These are phyloP conservation scores for Apiospora aurea DNA, from an alignment of 2,329 filamentous ascomycete species.

Conservation along the genomic window DNA sequence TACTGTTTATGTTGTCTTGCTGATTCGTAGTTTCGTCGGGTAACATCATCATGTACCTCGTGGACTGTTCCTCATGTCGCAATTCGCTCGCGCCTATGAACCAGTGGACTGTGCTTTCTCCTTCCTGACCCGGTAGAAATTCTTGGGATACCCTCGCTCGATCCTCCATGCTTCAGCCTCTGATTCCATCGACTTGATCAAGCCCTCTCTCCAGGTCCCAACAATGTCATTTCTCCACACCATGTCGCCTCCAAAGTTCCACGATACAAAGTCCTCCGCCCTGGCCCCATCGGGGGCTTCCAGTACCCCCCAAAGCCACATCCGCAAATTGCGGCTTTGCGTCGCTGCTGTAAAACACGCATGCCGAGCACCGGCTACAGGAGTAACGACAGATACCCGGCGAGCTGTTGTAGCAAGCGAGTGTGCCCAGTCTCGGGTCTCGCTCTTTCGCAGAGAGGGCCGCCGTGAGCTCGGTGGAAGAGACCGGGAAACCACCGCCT, in stretches of 20 bases:
- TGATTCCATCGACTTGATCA: conserved; percentile 41
- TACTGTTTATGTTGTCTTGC: background rate
- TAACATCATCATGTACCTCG: background rate
- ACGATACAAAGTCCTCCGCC: conserved; percentile 52
- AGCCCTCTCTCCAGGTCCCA: conserved; percentile 50
- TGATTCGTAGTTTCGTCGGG: background rate
- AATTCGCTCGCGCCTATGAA: background rate
- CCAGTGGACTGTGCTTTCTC: conserved; percentile 28
- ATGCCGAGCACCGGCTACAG: conserved; percentile 55
- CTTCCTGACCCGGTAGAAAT: conserved; percentile 38
- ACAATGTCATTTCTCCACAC: conserved; percentile 43
- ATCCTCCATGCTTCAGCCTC: conserved; percentile 47
- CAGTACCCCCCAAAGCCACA: conserved; percentile 52
- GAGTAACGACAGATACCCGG: conserved; percentile 55
- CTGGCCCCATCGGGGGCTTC: conserved; percentile 52
- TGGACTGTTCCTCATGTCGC: background rate
- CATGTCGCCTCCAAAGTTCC: conserved; percentile 47
- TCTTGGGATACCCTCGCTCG: conserved; percentile 42
- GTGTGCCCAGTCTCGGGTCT: conserved; percentile 50
- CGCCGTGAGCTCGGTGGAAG: conserved; percentile 42
- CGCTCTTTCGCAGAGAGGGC: conserved; percentile 40
- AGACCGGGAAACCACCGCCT: conserved; percentile 39
- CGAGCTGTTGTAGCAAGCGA: conserved; percentile 52
- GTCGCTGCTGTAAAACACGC: conserved; percentile 53
- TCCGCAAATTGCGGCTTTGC: conserved; percentile 49